phyloP scores from a whole-genome alignment of 2,329 filamentous ascomycete species.

The Tricladium varicosporioides region DNA sequence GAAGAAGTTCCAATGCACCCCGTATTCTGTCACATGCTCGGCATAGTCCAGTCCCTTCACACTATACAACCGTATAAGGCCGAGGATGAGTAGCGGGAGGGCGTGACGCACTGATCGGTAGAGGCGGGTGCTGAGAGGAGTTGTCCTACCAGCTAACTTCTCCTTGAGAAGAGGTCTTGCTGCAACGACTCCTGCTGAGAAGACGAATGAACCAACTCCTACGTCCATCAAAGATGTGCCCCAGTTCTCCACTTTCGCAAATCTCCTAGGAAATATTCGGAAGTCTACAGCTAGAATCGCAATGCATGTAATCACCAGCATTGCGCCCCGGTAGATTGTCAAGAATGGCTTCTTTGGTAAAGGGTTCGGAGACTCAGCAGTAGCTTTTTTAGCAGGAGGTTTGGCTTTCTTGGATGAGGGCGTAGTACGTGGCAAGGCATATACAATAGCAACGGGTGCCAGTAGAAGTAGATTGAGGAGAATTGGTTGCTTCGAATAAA shows the following conservation, averaged over 20 bases:
- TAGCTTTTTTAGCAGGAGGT: conserved; percentile 41
- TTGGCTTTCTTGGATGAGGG: conserved; percentile 46
- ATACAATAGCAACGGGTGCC: conserved; percentile 63
- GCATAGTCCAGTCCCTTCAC: conserved; percentile 96
- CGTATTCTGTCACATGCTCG: conserved; percentile 96
- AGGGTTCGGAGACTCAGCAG: conserved; percentile 39
- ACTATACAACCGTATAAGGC: conserved; percentile 76
- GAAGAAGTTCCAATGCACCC: conserved; percentile 99
- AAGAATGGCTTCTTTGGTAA: conserved; percentile 88
- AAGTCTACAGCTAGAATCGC: conserved; percentile 98
- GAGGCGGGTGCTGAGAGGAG: conserved; percentile 57
- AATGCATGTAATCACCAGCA: conserved; percentile 87
- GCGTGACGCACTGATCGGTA: conserved; percentile 72
- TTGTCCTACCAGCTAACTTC: conserved; percentile 48
- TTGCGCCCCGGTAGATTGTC: conserved; percentile 84
- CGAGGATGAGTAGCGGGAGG: conserved; percentile 76
- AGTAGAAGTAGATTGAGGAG: conserved; percentile 74
- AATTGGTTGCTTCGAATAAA: conserved; percentile 74
- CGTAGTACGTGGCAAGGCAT: conserved; percentile 44
- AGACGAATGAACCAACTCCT: conserved; percentile 96
- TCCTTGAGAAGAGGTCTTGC: conserved; percentile 77
- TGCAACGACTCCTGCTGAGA: conserved; percentile 87
- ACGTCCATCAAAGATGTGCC: conserved; percentile 99
- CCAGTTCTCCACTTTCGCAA: conserved; percentile 99
- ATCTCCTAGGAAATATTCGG: conserved; percentile 84